A percentile compares a stretch with the other conserved stretches of the same genome.
These are phyloP conservation scores for Quercus bicolor DNA, from an alignment of 306 rosid genomes.

Conservation along the genomic window DNA sequence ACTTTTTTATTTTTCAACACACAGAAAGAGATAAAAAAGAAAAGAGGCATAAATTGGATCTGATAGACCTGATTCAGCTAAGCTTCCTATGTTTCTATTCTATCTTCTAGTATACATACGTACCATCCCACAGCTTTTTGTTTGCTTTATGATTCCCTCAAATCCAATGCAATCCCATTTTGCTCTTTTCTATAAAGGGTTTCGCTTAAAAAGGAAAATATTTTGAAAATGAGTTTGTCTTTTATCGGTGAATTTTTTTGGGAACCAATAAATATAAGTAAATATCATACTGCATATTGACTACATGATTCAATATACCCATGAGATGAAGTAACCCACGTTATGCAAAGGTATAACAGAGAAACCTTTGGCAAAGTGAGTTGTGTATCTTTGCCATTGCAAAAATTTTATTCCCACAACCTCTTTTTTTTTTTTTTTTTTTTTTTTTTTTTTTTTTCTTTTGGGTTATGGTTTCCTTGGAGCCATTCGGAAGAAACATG, in stretches of 20 bases:
- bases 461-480: no score
- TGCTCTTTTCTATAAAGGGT: slow-evolving; percentile 22
- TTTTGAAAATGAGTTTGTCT: slow-evolving; percentile 12
- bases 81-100: slow-evolving; percentile 23
- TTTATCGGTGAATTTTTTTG: slow-evolving; percentile 23
- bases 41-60: background rate
- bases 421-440: no score
- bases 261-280: background rate
- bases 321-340: no score
- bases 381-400: no score
- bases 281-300: background rate
- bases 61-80: background rate
- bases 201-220: slow-evolving; percentile 20
- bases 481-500: no score
- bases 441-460: no score
- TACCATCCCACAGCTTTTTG: slow-evolving; percentile 19
- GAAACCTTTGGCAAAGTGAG: no score
- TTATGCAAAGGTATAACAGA: no score
- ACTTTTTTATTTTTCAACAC: background rate
- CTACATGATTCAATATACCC: no score
- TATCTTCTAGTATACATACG: background rate
- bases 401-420: no score
- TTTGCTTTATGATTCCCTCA: slow-evolving; percentile 14
- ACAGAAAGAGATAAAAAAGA: background rate
- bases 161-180: slow-evolving; percentile 24